Evolutionary conservation across 164 flowering plant species (phyloP).

Genomic region (Tetrastigma voinierianum): DNA sequence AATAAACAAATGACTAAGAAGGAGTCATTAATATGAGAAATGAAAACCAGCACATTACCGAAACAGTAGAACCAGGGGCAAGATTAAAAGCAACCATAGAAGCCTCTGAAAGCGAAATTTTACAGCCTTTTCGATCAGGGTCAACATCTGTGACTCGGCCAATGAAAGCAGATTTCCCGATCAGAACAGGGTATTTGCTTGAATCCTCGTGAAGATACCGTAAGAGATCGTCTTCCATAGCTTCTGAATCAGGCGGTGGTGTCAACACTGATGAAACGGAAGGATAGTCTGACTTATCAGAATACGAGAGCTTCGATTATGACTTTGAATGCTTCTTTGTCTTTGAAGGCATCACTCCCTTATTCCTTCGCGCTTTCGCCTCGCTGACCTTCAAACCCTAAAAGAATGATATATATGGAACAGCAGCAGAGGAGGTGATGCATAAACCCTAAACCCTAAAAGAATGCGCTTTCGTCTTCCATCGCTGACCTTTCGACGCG

Average conservation of each 20-base stretch:
- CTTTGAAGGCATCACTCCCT: conserved; percentile 45
- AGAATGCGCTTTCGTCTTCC: no score
- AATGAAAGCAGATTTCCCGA: conserved; percentile 50
- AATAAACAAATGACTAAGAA: not conserved
- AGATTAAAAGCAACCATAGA: conserved; percentile 51
- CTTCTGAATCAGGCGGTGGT: not conserved
- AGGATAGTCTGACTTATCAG: conserved; percentile 25
- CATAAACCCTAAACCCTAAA: no score
- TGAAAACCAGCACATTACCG: conserved; percentile 46
- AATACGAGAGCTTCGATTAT: conserved; percentile 29
- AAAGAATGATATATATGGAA: no score
- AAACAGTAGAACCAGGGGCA: conserved; percentile 64
- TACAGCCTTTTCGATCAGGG: conserved; percentile 31
- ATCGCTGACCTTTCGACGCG: no score
- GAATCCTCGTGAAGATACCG: conserved; percentile 48
- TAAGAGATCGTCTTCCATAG: conserved; percentile 33
- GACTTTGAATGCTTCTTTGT: conserved; percentile 38
- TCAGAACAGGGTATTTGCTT: conserved; percentile 50
- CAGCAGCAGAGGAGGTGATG: no score
- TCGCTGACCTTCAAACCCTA: no score
- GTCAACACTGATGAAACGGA: conserved; percentile 23
- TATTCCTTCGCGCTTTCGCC: not conserved
- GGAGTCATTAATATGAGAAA: not conserved
- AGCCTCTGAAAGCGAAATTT: conserved; percentile 75
- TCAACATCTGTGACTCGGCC: conserved; percentile 38